Evolutionary conservation across 2,329 filamentous ascomycete genomes (phyloP), one percentile per base, ranked within the genome.

Genomic region (Trichoderma lentiforme): DNA sequence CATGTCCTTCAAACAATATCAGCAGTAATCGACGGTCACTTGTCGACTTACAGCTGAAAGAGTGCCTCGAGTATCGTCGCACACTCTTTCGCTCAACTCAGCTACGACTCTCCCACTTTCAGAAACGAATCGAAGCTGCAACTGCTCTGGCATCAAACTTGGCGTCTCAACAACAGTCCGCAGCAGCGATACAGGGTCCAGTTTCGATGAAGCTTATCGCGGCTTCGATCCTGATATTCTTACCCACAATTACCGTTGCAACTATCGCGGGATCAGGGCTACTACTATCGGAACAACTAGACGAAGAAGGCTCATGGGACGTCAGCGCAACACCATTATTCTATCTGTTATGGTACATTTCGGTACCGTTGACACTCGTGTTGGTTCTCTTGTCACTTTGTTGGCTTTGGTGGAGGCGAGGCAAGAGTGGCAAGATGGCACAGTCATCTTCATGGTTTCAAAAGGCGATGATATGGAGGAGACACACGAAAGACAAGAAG

Each of bases 191-290:
- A 5, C 77, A 80, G 12, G 81, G 82, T 64, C 79, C 80, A 26
- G 79, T 76, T n/a, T 78, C 78, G 14, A 82, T 82, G 79, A 81
- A 79, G 64, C 77, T 81, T 6, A 81, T 83, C 34, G 79, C 82
- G 3, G 76, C 77, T 43, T 79, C 83, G 24, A 82, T 81, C 6
- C 77, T 83, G 71, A 67, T 83, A 6, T 83, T 83, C 72, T 62
- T 83, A 0, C 82, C 82, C 1, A 81, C 80, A 0, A 81, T 79
- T 2, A 78, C 77, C 0, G 80, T 83, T 8, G 80, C 82, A 9
- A 76, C 78, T 0, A 75, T 83, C 6, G 61, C 76, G 7, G 78
- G 78, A n/a, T 80, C 78, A 8, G 78, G 78, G 62, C 43, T 79
- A 6, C 75, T 79, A 6, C 66, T 76, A 1, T 74, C 78, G 1